A percentile compares a stretch with the other conserved stretches of the same genome.
Evolutionary conservation across 2,329 filamentous ascomycete species (phyloP).

Genomic region (Aspergillus pseudotamarii): DNA sequence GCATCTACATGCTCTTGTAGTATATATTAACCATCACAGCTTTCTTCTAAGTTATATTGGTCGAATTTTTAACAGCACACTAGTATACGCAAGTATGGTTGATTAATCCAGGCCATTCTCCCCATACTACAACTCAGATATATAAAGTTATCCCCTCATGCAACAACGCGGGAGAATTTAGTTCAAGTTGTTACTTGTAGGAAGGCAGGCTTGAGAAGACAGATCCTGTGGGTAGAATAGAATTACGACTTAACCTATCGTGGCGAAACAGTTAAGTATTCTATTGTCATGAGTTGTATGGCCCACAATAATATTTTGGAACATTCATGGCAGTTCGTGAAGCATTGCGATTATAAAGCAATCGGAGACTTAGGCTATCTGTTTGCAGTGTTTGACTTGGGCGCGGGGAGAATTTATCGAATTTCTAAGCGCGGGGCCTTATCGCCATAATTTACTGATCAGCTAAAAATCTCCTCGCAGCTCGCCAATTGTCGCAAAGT

Average conservation of each 20-base stretch:
- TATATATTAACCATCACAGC: not conserved
- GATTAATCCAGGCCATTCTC: no score
- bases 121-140: no score
- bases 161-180: no score
- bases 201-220: no score
- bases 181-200: no score
- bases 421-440: constrained; percentile 32
- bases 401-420: constrained; percentile 27
- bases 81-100: not conserved
- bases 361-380: not conserved
- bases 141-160: no score
- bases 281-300: not conserved
- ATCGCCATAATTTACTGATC: constrained; percentile 15
- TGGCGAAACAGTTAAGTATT: no score
- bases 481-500: not conserved
- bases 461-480: constrained; percentile 12
- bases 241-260: not conserved
- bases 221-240: not conserved
- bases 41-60: not conserved
- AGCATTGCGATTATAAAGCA: not conserved
- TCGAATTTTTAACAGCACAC: not conserved
- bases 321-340: not conserved
- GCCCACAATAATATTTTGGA: constrained; percentile 1
- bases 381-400: constrained; percentile 29
- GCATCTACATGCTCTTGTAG: not conserved